phyloP scores from a whole-genome alignment of 495 filamentous ascomycete species.

The Daldinia vernicosa region DNA sequence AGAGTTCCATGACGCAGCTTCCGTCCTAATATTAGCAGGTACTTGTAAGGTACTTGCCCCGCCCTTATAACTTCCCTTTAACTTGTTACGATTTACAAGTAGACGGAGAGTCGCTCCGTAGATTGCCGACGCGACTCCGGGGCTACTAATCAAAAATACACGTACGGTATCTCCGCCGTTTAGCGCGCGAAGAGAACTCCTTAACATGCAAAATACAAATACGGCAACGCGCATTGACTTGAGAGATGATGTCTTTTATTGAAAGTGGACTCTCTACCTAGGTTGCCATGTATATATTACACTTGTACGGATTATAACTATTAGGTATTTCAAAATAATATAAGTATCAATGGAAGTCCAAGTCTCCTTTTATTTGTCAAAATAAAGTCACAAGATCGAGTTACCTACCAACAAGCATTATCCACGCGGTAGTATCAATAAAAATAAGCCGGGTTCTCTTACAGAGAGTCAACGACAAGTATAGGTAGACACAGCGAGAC shows the following conservation, averaged over 20 bases:
- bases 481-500: too few relatives aligned
- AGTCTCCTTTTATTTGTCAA: neutral
- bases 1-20: conserved; percentile 41
- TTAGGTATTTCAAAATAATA: neutral
- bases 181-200: neutral
- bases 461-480: too few relatives aligned
- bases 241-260: neutral
- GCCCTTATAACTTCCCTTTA: neutral
- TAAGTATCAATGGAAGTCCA: neutral
- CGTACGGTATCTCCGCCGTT: conserved; percentile 31
- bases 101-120: conserved; percentile 17
- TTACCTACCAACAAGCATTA: neutral
- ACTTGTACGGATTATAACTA: neutral
- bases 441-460: neutral
- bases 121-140: conserved; percentile 26
- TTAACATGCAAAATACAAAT: neutral
- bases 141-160: conserved; percentile 22
- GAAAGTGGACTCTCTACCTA: neutral
- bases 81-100: neutral
- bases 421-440: neutral
- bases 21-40: conserved; percentile 8
- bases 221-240: conserved; percentile 3
- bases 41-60: neutral
- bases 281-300: neutral
- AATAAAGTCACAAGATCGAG: neutral